phyloP scores from a whole-genome alignment of 2,329 filamentous ascomycete species.

The Microsporum audouinii region DNA sequence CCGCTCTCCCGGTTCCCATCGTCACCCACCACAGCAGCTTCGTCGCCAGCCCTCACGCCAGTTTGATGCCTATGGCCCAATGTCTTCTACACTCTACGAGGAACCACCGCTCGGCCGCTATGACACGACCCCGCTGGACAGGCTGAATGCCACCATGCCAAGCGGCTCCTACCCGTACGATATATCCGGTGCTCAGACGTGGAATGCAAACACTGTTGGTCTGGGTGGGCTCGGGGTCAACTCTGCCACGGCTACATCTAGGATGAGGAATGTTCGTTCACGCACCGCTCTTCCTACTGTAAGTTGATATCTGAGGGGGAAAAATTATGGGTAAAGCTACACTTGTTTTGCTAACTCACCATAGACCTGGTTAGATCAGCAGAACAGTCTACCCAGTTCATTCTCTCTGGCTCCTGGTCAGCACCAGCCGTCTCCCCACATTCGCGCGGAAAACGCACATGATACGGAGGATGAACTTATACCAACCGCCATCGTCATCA shows the following conservation, averaged over 20 bases:
- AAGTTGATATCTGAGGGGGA: conserved; percentile 31
- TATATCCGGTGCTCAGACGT: conserved; percentile 57
- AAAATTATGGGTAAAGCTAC: not conserved
- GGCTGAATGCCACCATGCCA: conserved; percentile 46
- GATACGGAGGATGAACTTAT: conserved; percentile 69
- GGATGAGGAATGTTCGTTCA: conserved; percentile 46
- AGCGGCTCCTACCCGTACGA: conserved; percentile 57
- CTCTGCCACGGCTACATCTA: conserved; percentile 43
- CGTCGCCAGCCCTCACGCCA: conserved; percentile 65
- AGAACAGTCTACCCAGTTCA: conserved; percentile 37
- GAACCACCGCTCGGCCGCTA: conserved; percentile 44
- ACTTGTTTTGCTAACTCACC: not conserved
- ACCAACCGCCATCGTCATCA: conserved; percentile 96
- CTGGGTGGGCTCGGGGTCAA: conserved; percentile 51
- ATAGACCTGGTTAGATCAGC: conserved; percentile 54
- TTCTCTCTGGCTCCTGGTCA: conserved; percentile 36
- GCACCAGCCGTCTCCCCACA: conserved; percentile 29
- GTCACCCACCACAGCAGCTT: conserved; percentile 52
- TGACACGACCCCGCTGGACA: conserved; percentile 46
- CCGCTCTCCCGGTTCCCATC: conserved; percentile 64
- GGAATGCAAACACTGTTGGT: conserved; percentile 64
- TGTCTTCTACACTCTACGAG: conserved; percentile 62
- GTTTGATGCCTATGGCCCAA: conserved; percentile 60
- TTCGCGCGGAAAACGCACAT: conserved; percentile 33
- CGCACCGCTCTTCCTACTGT: conserved; percentile 60